Base-by-base conservation (phyloP, 768 basidiomycete genomes). In the Pisolithus microcarpus region DNA sequence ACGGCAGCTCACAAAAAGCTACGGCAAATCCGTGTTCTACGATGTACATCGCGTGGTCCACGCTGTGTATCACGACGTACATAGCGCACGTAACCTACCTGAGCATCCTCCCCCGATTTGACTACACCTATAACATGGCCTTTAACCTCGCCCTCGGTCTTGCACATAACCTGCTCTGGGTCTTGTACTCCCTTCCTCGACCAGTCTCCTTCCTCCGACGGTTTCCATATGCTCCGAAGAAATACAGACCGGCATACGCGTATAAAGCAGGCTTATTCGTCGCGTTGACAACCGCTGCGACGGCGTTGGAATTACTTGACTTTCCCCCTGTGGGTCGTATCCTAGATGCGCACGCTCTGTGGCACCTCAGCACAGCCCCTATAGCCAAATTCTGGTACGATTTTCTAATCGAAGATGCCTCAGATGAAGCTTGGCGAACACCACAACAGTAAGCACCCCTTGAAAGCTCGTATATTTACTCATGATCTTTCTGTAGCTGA, bases 81-180 rank as follows among this genome's bases (percentile, higher is more conserved):
- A 44, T 84, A 37, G 71, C 69, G 10, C 95, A 98, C 62, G 69
- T 92, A 58, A 76, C 82, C 11, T 97, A 97, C 70, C 75, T 97
- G 39, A 76, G 76, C 42, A 63, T 84, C 13, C 76, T 84, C 42
- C 84, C 85, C 24, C 81, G 85, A 47, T 96, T 95, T 70, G 85
- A 94, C 70, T 98, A 99, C 65, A 70, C 84, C 7, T 99, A 96
- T 74, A 97, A 98, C 74, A 89, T 95, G 68, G 63, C 73, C 0
- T 91, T 90, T 74, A 93, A 91, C 68, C 68, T 93, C 59, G 56
- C 70, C 50, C 56, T 97, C 52, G 95, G 91, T 2, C 58, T 92
- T 31, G 52, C 72, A 1, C 93, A 97, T 68, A 92, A 95, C 65
- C 36, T 78, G 24, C 65, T 95, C 15, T 98, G 96, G 95, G 62